Conservation (phyloP, 768 basidiomycete genomes). For the Phylloporus arenicola region DNA sequence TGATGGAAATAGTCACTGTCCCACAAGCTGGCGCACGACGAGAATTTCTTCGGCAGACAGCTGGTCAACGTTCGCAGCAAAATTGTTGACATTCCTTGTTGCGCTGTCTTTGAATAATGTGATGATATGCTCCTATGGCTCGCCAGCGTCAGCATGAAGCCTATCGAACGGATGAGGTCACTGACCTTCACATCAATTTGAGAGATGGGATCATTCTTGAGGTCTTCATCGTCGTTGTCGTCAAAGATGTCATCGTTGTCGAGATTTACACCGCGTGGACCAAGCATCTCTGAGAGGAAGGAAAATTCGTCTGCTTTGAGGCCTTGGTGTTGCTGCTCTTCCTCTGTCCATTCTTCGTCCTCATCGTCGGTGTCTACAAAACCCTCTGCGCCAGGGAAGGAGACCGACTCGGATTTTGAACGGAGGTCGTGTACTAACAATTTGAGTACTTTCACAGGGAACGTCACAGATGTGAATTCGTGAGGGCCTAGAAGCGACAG, state of each 20-base stretch:
- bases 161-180: not conserved
- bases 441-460: slow-evolving; percentile 92
- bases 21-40: slow-evolving; percentile 52
- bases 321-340: slow-evolving; percentile 58
- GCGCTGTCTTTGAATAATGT: slow-evolving; percentile 69
- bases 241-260: slow-evolving; percentile 76
- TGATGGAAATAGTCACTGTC: slow-evolving; percentile 13
- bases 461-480: slow-evolving; percentile 78
- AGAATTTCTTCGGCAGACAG: slow-evolving; percentile 66
- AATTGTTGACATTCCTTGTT: slow-evolving; percentile 54
- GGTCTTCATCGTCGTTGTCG: slow-evolving; percentile 79
- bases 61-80: slow-evolving; percentile 58
- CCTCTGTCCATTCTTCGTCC: slow-evolving; percentile 94
- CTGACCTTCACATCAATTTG: slow-evolving; percentile 75
- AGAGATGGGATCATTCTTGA: slow-evolving; percentile 80
- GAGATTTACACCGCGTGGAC: slow-evolving; percentile 63
- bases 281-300: slow-evolving; percentile 79
- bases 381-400: slow-evolving; percentile 52
- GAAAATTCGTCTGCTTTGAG: slow-evolving; percentile 73
- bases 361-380: slow-evolving; percentile 76
- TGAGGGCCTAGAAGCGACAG: slow-evolving; percentile 57
- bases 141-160: not conserved
- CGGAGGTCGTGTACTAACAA: slow-evolving; percentile 81
- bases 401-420: slow-evolving; percentile 67
- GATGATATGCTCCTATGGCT: slow-evolving; percentile 56